phyloP scores from a whole-genome alignment of 2,329 filamentous ascomycete species.

The Penicillium sp. region DNA sequence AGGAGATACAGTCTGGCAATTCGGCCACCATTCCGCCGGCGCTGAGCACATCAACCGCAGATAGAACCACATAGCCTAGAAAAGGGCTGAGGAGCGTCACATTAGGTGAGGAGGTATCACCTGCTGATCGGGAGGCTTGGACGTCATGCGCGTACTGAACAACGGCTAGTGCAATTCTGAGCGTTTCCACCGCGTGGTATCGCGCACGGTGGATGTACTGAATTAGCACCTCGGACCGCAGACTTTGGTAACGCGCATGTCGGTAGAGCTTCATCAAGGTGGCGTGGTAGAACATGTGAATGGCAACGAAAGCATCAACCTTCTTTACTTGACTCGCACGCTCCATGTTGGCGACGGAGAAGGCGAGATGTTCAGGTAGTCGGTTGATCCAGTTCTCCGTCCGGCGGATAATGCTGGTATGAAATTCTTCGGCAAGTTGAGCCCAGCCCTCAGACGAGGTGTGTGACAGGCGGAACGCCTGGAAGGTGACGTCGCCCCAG shows the following conservation, averaged over 20 bases:
- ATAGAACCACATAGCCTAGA: slow-evolving; percentile 62
- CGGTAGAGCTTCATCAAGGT: slow-evolving; percentile 67
- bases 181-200: slow-evolving; percentile 56
- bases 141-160: slow-evolving; percentile 28
- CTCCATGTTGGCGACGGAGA: slow-evolving; percentile 60
- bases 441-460: slow-evolving; percentile 47
- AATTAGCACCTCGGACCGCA: slow-evolving; percentile 45
- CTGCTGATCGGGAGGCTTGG: slow-evolving; percentile 20
- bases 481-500: slow-evolving; percentile 66
- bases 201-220: slow-evolving; percentile 54
- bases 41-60: slow-evolving; percentile 67
- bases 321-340: slow-evolving; percentile 56
- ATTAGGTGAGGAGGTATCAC: slow-evolving; percentile 29
- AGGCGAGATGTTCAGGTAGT: slow-evolving; percentile 59
- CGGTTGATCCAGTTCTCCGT: slow-evolving; percentile 61
- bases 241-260: slow-evolving; percentile 52
- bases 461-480: slow-evolving; percentile 57
- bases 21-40: slow-evolving; percentile 58
- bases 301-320: slow-evolving; percentile 61
- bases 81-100: slow-evolving; percentile 60
- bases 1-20: slow-evolving; percentile 56
- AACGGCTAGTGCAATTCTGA: slow-evolving; percentile 46
- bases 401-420: slow-evolving; percentile 54
- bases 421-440: slow-evolving; percentile 53
- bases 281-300: slow-evolving; percentile 69